These are phyloP conservation scores for Sporothrix inflata DNA, from an alignment of 2,329 filamentous ascomycete species.

Conservation along the genomic window DNA sequence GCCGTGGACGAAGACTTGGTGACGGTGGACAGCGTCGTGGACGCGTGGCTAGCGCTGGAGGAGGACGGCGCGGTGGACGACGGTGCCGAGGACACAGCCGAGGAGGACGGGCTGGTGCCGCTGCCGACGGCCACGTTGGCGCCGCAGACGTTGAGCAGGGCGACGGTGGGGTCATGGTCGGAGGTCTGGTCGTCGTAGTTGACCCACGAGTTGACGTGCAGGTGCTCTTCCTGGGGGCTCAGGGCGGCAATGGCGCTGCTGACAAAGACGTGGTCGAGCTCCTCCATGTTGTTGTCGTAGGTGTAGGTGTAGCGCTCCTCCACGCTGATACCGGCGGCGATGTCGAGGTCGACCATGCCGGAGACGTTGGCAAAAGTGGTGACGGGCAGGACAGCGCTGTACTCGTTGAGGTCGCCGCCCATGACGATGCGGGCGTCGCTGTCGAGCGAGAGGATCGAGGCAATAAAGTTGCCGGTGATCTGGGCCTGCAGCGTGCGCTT, in stretches of 20 bases:
- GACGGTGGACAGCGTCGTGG: conserved; percentile 19
- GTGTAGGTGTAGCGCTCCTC: conserved; percentile 71
- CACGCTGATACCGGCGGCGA: conserved; percentile 54
- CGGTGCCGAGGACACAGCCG: not conserved
- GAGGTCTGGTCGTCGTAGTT: conserved; percentile 58
- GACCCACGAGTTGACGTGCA: conserved; percentile 74
- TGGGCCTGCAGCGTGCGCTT: conserved; percentile 60
- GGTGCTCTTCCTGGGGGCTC: conserved; percentile 59
- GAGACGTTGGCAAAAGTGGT: conserved; percentile 56
- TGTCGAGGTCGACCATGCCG: conserved; percentile 64
- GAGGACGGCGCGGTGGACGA: not conserved
- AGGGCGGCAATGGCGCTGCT: conserved; percentile 54
- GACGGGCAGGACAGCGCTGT: conserved; percentile 64
- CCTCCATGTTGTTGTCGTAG: conserved; percentile 70
- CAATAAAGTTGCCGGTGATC: conserved; percentile 63
- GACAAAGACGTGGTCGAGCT: conserved; percentile 72
- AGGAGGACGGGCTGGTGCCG: not conserved
- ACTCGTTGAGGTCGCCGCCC: conserved; percentile 75
- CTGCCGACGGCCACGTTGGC: conserved; percentile 19
- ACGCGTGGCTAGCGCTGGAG: conserved; percentile 1
- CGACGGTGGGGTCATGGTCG: conserved; percentile 72
- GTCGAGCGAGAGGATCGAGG: conserved; percentile 60
- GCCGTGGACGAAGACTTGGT: conserved; percentile 22
- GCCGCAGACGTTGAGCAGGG: conserved; percentile 62
- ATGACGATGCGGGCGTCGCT: conserved; percentile 60